A percentile compares a stretch with the other conserved stretches of the same genome.
phyloP scores from a whole-genome alignment of 2,329 filamentous ascomycete genomes.

The Colletotrichum sp. region DNA sequence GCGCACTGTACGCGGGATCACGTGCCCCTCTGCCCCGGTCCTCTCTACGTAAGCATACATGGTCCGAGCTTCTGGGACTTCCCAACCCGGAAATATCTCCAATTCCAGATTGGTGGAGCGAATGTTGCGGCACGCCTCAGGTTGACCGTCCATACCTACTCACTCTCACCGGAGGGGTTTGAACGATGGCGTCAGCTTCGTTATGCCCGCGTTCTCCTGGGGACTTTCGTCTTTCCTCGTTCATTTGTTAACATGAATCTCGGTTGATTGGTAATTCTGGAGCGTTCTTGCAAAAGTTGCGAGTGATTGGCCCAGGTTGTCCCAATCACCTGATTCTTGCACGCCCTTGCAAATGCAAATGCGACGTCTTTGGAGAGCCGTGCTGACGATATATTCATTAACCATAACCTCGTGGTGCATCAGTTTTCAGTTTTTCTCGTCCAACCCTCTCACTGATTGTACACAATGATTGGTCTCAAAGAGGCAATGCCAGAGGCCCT shows the following conservation, averaged over 20 bases:
- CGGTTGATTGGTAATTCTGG: neutral
- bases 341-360: neutral
- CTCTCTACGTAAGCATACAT: neutral
- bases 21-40: neutral
- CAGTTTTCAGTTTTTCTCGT: neutral
- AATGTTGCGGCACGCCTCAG: neutral
- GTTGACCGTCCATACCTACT: neutral
- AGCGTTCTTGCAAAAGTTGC: neutral
- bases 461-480: neutral
- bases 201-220: neutral
- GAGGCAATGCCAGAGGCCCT: neutral
- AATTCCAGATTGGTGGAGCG: neutral
- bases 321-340: neutral
- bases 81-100: neutral
- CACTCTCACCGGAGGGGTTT: neutral
- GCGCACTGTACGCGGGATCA: constrained; percentile 11
- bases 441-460: neutral
- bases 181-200: neutral
- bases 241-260: neutral
- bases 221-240: neutral
- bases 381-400: neutral
- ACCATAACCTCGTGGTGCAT: accelerated
- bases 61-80: neutral
- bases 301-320: neutral
- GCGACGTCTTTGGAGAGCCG: neutral